Percentiles rank a stretch among this genome's conserved stretches.
Conservation (phyloP, 805 yeast species). For the Starmerella kuoi region DNA sequence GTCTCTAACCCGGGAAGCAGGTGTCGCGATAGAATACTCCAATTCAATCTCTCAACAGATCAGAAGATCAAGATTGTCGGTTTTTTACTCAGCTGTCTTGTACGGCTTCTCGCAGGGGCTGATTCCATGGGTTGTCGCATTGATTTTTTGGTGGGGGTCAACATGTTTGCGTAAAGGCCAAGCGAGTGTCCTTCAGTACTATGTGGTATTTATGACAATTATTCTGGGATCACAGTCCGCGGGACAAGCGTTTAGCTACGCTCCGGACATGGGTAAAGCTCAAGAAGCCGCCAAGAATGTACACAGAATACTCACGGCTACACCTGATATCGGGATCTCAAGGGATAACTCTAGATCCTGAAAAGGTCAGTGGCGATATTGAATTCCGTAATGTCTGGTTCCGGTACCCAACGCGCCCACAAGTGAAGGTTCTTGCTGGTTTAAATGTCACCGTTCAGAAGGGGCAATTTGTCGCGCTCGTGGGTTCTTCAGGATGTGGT, state of each 20-base stretch:
- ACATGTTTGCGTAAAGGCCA: conserved; percentile 27
- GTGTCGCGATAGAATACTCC: conserved; percentile 28
- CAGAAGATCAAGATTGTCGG: conserved; percentile 23
- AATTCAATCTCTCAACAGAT: conserved; percentile 27
- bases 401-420: conserved; percentile 50
- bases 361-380: conserved; percentile 38
- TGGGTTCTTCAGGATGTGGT: conserved; percentile 56
- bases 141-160: conserved; percentile 36
- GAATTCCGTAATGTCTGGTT: conserved; percentile 47
- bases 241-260: conserved; percentile 32
- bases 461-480: conserved; percentile 48
- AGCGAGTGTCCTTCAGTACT: conserved; percentile 29
- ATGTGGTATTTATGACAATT: conserved; percentile 31
- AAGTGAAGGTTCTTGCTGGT: conserved; percentile 39
- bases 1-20: conserved; percentile 33
- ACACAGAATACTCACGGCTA: conserved; percentile 26
- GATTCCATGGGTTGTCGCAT: conserved; percentile 32
- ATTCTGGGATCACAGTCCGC: conserved; percentile 36
- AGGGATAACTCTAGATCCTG: conserved; percentile 27
- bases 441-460: conserved; percentile 39
- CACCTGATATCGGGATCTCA: conserved; percentile 30
- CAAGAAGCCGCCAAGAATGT: conserved; percentile 29
- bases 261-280: conserved; percentile 37
- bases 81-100: conserved; percentile 27
- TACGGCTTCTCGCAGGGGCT: conserved; percentile 32